Conservation (phyloP, 169 alveolate genomes). For the Ichthyophthirius multifiliis region DNA sequence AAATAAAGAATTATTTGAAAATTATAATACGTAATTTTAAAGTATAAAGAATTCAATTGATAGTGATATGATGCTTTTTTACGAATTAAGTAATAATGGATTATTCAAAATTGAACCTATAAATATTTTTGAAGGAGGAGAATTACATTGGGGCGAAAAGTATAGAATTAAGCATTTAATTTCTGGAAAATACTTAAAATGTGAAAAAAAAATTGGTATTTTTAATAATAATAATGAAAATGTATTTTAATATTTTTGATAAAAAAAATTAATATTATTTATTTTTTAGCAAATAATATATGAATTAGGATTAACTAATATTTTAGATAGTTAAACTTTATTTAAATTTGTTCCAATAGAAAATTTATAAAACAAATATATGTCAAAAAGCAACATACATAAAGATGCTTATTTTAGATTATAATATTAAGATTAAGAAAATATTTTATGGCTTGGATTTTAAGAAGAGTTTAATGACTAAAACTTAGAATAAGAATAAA, state of each 20-base stretch:
- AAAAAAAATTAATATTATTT: neutral
- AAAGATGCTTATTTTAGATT: conserved; percentile 34
- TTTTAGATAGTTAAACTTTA: neutral
- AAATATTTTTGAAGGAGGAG: neutral
- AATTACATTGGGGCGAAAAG: neutral
- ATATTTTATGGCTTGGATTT: conserved; percentile 17
- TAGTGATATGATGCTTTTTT: neutral
- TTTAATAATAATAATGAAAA: neutral
- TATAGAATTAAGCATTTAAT: neutral
- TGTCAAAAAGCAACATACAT: conserved; percentile 13
- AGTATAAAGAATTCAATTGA: neutral
- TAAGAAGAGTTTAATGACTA: neutral
- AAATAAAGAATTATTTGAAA: neutral
- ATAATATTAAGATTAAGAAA: conserved; percentile 7
- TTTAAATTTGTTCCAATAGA: conserved; percentile 32
- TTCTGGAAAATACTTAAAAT: neutral
- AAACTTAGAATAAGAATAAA: neutral
- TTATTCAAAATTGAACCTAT: neutral
- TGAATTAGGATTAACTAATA: neutral
- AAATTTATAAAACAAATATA: conserved; percentile 4
- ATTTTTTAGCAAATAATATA: neutral
- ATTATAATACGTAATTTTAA: neutral
- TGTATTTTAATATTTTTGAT: neutral
- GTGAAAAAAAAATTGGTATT: neutral
- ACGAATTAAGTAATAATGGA: neutral